These are phyloP conservation scores for Penicillium sp. DNA, from an alignment of 2,329 filamentous ascomycete genomes.

Conservation along the genomic window DNA sequence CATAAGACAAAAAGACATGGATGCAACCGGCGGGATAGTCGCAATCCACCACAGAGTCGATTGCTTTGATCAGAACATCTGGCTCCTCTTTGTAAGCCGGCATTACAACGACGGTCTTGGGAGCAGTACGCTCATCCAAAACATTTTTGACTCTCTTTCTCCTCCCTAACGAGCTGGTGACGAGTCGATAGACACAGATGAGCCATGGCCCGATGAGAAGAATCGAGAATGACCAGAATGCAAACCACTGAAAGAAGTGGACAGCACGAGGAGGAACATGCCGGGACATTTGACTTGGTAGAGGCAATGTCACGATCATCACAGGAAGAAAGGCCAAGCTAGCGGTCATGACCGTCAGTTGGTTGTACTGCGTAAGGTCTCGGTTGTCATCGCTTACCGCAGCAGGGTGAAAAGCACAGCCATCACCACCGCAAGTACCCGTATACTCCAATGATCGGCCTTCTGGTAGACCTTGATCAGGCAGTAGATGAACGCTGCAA, in stretches of 20 bases:
- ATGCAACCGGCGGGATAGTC: conserved; percentile 91
- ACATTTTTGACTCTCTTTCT: conserved; percentile 78
- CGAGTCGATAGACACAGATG: conserved; percentile 86
- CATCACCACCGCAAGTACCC: conserved; percentile 72
- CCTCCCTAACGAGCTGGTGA: conserved; percentile 81
- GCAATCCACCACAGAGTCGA: conserved; percentile 89
- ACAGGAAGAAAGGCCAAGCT: conserved; percentile 86
- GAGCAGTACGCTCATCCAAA: conserved; percentile 79
- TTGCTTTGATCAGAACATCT: conserved; percentile 75
- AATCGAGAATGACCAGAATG: conserved; percentile 87
- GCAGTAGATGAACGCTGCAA: conserved; percentile 91
- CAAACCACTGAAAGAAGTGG: conserved; percentile 81
- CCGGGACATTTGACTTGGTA: conserved; percentile 69
- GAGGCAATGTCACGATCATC: conserved; percentile 87
- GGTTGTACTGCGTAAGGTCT: background rate
- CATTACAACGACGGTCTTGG: conserved; percentile 95
- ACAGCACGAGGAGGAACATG: conserved; percentile 72
- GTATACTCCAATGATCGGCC: conserved; percentile 82
- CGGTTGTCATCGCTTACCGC: conserved; percentile 55
- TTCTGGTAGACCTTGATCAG: conserved; percentile 84
- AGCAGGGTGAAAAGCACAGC: conserved; percentile 70
- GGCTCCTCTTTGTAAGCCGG: conserved; percentile 93
- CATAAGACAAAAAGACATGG: conserved; percentile 93
- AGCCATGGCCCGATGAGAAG: conserved; percentile 87
- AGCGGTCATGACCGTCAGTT: conserved; percentile 1